These are phyloP conservation scores for Coemansia reversa DNA, from an alignment of 192 early-diverging fungal species.

Conservation along the genomic window DNA sequence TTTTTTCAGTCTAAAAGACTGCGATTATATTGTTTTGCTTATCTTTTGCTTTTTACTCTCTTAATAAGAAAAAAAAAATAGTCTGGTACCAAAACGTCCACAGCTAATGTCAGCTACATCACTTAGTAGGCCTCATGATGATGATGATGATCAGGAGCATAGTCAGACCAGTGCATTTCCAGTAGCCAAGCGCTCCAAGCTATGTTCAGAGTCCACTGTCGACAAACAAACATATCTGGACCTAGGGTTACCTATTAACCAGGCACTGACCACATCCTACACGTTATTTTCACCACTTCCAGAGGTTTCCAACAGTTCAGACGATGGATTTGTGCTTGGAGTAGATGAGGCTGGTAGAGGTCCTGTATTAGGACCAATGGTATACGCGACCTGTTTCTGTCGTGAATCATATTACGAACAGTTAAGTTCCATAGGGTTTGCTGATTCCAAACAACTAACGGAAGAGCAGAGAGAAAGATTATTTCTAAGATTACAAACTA, in stretches of 20 bases:
- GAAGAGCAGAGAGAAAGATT: constrained; percentile 71
- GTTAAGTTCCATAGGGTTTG: constrained; percentile 77
- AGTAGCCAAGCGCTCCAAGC: constrained; percentile 18
- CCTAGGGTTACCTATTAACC: constrained; percentile 28
- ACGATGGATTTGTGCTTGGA: constrained; percentile 66
- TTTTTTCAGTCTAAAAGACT: too few species aligned
- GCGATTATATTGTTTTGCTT: background rate
- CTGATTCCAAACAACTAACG: constrained; percentile 92
- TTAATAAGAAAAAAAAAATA: background rate
- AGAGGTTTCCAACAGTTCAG: background rate
- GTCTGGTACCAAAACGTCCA: background rate
- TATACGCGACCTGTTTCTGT: constrained; percentile 89
- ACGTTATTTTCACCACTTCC: constrained; percentile 38
- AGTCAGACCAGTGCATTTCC: background rate
- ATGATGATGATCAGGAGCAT: background rate
- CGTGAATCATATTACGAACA: constrained; percentile 61
- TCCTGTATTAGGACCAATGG: constrained; percentile 96
- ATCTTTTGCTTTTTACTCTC: background rate
- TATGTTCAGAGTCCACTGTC: background rate
- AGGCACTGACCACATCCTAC: constrained; percentile 33
- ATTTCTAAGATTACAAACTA: constrained; percentile 60
- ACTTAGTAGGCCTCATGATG: constrained; percentile 4
- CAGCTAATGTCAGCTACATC: background rate
- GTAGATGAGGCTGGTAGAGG: constrained; percentile 98
- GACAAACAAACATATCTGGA: constrained; percentile 6